phyloP scores from a whole-genome alignment of 768 basidiomycete genomes.

The Psilocybe cubensis region DNA sequence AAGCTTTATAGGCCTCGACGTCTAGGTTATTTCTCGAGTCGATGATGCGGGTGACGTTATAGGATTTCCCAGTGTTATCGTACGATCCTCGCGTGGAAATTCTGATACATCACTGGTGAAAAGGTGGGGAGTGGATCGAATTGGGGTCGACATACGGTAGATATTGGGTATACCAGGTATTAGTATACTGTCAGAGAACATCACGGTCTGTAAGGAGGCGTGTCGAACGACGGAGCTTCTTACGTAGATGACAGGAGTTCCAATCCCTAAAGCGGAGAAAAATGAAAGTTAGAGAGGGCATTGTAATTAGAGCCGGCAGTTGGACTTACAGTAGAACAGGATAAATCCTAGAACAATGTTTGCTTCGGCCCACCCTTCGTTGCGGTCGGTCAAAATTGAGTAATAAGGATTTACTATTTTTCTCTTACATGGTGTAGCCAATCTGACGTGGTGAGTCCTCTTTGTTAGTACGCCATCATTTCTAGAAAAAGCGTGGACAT shows the following conservation, averaged over 20 bases:
- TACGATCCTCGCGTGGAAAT: constrained; percentile 61
- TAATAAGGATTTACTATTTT: not conserved
- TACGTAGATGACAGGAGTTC: not conserved
- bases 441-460: not conserved
- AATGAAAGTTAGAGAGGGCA: not conserved
- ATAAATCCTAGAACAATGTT: constrained; percentile 63
- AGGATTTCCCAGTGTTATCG: constrained; percentile 56
- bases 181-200: constrained; percentile 46
- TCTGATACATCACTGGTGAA: constrained; percentile 10
- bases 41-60: constrained; percentile 59
- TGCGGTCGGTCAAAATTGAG: constrained; percentile 24
- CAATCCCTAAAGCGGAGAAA: not conserved
- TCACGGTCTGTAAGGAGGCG: not conserved
- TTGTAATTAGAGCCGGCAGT: not conserved
- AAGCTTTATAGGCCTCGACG: constrained; percentile 48
- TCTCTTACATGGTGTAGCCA: not conserved
- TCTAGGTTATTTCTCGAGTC: constrained; percentile 53
- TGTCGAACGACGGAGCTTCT: not conserved
- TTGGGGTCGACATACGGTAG: constrained; percentile 34
- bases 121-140: too few relatives aligned
- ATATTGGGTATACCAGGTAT: constrained; percentile 54
- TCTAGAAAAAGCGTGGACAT: too few relatives aligned
- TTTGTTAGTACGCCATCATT: not conserved
- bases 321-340: constrained; percentile 57
- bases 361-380: constrained; percentile 68